Conservation (phyloP, 2,329 filamentous ascomycete genomes). For the Penicillium hesseltinei region DNA sequence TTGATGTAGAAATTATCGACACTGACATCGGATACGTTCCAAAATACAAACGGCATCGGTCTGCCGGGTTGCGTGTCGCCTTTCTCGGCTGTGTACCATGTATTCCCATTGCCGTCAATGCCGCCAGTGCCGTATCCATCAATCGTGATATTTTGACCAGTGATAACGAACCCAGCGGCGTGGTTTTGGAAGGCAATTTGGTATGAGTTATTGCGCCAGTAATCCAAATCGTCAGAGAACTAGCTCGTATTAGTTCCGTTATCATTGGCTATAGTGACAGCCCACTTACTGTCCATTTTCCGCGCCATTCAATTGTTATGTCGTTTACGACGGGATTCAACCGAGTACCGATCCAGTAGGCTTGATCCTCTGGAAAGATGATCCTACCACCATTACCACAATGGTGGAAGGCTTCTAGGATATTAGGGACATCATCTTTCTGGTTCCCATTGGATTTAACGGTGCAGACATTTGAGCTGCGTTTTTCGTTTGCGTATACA, state of each 20-base stretch:
- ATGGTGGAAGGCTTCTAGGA: conserved; percentile 41
- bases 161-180: conserved; percentile 53
- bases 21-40: conserved; percentile 56
- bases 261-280: neutral
- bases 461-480: conserved; percentile 34
- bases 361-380: conserved; percentile 51
- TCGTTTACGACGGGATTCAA: conserved; percentile 52
- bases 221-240: conserved; percentile 52
- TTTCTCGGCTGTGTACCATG: conserved; percentile 54
- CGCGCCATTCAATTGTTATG: conserved; percentile 54
- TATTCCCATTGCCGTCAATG: conserved; percentile 55
- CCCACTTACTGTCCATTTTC: conserved; percentile 28
- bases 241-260: neutral
- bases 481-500: conserved; percentile 8
- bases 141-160: conserved; percentile 52
- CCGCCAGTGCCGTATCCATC: conserved; percentile 54
- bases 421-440: conserved; percentile 43
- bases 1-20: conserved; percentile 54
- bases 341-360: conserved; percentile 52
- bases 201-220: conserved; percentile 57
- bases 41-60: conserved; percentile 59
- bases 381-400: conserved; percentile 47
- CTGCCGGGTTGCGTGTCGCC: conserved; percentile 50
- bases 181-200: conserved; percentile 57
- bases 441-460: conserved; percentile 41